Evolutionary conservation across 129 eudicot genomes (phyloP).

Genomic region (Deinandra increscens): DNA sequence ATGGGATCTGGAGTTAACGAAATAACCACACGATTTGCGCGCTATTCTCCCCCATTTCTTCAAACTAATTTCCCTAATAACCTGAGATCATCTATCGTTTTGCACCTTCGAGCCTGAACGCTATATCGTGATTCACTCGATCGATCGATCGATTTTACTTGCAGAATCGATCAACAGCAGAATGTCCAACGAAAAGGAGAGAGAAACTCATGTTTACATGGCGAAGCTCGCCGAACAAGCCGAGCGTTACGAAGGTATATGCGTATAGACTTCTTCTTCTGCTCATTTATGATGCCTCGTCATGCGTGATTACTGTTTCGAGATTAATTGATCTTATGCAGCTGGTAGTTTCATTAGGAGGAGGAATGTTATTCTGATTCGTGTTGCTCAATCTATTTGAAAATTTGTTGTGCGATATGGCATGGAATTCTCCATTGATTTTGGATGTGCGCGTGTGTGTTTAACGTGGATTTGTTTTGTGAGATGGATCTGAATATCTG

Average conservation of each 20-base stretch:
- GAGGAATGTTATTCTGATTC: conserved; percentile 1
- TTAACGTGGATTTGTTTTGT: background rate
- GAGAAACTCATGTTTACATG: conserved; percentile 89
- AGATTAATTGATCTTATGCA: background rate
- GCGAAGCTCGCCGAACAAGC: conserved; percentile 98
- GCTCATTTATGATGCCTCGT: background rate
- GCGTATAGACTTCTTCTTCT: background rate
- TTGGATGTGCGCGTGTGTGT: background rate
- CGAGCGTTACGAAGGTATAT: conserved; percentile 82
- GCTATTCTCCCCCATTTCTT: conserved; percentile 27
- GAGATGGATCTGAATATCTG: conserved; percentile 18
- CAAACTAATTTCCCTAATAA: conserved; percentile 14
- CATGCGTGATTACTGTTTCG: too few species aligned
- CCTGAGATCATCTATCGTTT: conserved; percentile 11
- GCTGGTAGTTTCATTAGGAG: conserved; percentile 6
- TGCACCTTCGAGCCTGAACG: conserved; percentile 11
- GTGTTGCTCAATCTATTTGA: background rate
- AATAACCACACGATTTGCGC: conserved; percentile 36
- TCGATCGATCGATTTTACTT: conserved; percentile 7
- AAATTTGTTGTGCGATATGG: conserved; percentile 5
- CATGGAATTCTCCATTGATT: background rate
- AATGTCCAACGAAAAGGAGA: conserved; percentile 82
- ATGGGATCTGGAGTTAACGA: conserved; percentile 24
- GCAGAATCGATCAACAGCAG: conserved; percentile 28
- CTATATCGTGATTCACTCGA: conserved; percentile 4